Evolutionary conservation across 73 alveolate species (phyloP).

Genomic region (Paraurostyla sp.): DNA sequence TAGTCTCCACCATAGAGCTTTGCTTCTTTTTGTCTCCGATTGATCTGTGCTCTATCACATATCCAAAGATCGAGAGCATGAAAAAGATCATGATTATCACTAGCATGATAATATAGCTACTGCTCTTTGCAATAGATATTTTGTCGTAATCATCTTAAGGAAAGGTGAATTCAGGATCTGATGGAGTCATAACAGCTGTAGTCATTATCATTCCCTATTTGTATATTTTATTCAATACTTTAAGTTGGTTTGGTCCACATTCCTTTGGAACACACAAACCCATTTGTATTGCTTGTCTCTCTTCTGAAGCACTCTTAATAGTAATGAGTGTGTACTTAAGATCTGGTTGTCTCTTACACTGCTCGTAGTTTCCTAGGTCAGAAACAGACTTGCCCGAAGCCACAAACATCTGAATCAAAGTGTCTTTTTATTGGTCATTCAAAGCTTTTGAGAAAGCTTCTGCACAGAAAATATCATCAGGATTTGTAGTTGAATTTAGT

Average conservation of each 20-base stretch:
- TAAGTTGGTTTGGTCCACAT: not conserved
- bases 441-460: not conserved
- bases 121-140: not conserved
- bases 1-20: slow-evolving; percentile 44
- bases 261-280: slow-evolving; percentile 26
- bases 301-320: not conserved
- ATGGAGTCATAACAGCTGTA: not conserved
- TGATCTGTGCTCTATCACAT: not conserved
- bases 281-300: not conserved
- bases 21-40: slow-evolving; percentile 50
- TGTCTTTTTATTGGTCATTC: not conserved
- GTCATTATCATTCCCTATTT: slow-evolving; percentile 1
- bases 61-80: slow-evolving; percentile 43
- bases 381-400: slow-evolving; percentile 28
- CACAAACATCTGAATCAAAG: slow-evolving; percentile 21
- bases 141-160: not conserved
- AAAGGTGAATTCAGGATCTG: slow-evolving; percentile 6
- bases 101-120: not conserved
- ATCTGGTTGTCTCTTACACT: not conserved
- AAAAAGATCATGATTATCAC: not conserved
- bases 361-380: slow-evolving; percentile 35
- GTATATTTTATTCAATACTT: slow-evolving; percentile 28
- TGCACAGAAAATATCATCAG: slow-evolving; percentile 1
- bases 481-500: not conserved
- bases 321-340: slow-evolving; percentile 31